Conservation (phyloP, 768 basidiomycete species). For the Antrodiella citrinella region DNA sequence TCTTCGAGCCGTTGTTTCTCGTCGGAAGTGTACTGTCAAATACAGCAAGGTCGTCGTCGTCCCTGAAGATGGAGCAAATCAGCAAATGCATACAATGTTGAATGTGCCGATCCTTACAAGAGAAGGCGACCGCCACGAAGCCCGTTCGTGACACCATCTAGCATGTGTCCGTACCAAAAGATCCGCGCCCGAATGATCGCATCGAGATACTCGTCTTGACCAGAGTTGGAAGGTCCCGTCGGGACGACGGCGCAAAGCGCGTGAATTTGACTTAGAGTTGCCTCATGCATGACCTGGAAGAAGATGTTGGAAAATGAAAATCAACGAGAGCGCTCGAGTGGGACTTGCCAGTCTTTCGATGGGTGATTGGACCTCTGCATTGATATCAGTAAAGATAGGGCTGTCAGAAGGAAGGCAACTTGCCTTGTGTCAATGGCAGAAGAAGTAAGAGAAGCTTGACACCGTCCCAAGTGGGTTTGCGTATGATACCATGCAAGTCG, state of each 20-base stretch:
- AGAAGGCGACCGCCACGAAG: conserved; percentile 79
- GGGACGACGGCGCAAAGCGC: conserved; percentile 57
- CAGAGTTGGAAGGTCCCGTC: conserved; percentile 37
- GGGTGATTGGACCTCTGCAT: conserved; percentile 33
- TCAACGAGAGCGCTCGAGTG: too few relatives aligned
- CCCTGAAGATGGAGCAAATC: conserved; percentile 29
- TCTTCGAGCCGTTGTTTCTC: conserved; percentile 10
- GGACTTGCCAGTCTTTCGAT: conserved; percentile 35
- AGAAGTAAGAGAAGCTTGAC: conserved; percentile 72
- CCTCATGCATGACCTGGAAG: conserved; percentile 65
- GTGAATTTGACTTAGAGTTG: conserved; percentile 75
- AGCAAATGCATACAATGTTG: neutral
- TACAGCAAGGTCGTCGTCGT: conserved; percentile 64
- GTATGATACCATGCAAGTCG: conserved; percentile 69
- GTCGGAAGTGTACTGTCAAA: conserved; percentile 54
- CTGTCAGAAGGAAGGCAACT: conserved; percentile 14
- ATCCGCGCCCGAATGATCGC: conserved; percentile 61
- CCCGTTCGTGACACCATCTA: conserved; percentile 78
- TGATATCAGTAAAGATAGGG: conserved; percentile 1
- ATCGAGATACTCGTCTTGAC: conserved; percentile 49
- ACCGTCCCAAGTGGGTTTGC: conserved; percentile 83
- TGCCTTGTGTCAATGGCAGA: conserved; percentile 81
- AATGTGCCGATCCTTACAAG: conserved; percentile 42
- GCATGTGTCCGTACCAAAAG: conserved; percentile 85
- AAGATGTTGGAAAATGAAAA: conserved; percentile 17